Percentiles rank a stretch among this genome's conserved stretches.
These are phyloP conservation scores for Trichoderma lentiforme DNA, from an alignment of 2,329 filamentous ascomycete genomes.

Conservation along the genomic window DNA sequence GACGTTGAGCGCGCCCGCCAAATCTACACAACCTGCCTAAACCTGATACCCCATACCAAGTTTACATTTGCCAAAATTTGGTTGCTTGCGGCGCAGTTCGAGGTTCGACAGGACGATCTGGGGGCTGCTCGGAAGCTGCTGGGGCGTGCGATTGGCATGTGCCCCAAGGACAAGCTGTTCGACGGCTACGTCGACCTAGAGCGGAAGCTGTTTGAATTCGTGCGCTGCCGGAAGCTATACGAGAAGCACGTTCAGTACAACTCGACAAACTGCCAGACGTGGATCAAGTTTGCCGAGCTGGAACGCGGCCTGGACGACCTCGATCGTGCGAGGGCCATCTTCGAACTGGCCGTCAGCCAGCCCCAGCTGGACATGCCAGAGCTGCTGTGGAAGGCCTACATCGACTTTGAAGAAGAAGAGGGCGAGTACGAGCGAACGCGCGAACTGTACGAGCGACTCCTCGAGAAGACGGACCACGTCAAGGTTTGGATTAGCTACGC, in stretches of 20 bases:
- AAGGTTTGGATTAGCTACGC: constrained; percentile 99
- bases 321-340: constrained; percentile 84
- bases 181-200: constrained; percentile 91
- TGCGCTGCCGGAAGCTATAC: constrained; percentile 84
- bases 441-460: constrained; percentile 79
- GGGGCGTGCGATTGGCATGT: constrained; percentile 87
- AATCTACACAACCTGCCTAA: constrained; percentile 85
- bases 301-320: constrained; percentile 88
- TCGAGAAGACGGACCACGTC: constrained; percentile 95
- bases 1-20: constrained; percentile 77
- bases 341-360: constrained; percentile 83
- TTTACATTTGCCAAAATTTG: constrained; percentile 98
- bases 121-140: constrained; percentile 80
- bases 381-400: constrained; percentile 95
- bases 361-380: constrained; percentile 92
- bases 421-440: constrained; percentile 83
- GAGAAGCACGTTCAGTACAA: constrained; percentile 95
- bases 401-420: constrained; percentile 97
- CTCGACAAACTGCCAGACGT: constrained; percentile 82
- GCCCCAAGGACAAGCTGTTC: constrained; percentile 94
- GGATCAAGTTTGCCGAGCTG: constrained; percentile 94
- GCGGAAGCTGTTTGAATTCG: constrained; percentile 90
- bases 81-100: constrained; percentile 90
- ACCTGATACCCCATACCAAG: constrained; percentile 87
- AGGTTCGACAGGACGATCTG: constrained; percentile 82